A percentile compares a stretch with the other conserved stretches of the same genome.
These are phyloP conservation scores for Schizonepeta tenuifolia DNA, from an alignment of 257 asterid genomes.

Conservation along the genomic window DNA sequence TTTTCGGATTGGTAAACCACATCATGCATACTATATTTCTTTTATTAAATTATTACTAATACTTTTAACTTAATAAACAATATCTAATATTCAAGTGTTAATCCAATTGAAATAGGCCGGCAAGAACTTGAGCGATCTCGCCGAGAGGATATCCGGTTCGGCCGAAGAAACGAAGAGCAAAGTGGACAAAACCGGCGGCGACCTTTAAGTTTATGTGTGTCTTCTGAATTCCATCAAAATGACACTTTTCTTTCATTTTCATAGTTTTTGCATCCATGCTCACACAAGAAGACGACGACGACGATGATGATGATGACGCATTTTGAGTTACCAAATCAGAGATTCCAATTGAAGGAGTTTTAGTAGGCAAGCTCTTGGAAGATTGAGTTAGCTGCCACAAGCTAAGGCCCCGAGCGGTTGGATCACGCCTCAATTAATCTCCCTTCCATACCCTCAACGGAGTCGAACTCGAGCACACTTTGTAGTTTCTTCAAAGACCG, in stretches of 20 bases:
- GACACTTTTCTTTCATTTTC: slow-evolving; percentile 50
- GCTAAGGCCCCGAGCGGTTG: slow-evolving; percentile 49
- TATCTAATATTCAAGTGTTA: no score
- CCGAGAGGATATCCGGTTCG: slow-evolving; percentile 53
- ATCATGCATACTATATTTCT: no score
- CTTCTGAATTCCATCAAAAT: slow-evolving; percentile 34
- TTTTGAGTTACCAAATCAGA: slow-evolving; percentile 30
- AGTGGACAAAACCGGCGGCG: slow-evolving; percentile 56
- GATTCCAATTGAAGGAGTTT: slow-evolving; percentile 13
- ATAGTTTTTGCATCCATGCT: slow-evolving; percentile 35
- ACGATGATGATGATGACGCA: slow-evolving; percentile 15
- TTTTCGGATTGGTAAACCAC: no score
- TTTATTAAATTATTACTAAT: no score
- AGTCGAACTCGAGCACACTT: slow-evolving; percentile 62
- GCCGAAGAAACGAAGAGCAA: slow-evolving; percentile 59
- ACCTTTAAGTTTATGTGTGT: background rate
- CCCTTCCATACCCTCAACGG: slow-evolving; percentile 73
- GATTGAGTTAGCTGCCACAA: slow-evolving; percentile 47
- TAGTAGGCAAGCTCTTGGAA: slow-evolving; percentile 39
- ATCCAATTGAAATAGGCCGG: slow-evolving; percentile 38
- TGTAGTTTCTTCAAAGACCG: slow-evolving; percentile 69
- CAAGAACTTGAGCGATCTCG: slow-evolving; percentile 42
- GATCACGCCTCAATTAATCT: slow-evolving; percentile 61
- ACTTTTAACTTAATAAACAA: no score
- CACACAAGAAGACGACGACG: slow-evolving; percentile 28